Base-by-base conservation (phyloP, 2,329 filamentous ascomycete species). In the Sporothrix brunneoviolacea region DNA sequence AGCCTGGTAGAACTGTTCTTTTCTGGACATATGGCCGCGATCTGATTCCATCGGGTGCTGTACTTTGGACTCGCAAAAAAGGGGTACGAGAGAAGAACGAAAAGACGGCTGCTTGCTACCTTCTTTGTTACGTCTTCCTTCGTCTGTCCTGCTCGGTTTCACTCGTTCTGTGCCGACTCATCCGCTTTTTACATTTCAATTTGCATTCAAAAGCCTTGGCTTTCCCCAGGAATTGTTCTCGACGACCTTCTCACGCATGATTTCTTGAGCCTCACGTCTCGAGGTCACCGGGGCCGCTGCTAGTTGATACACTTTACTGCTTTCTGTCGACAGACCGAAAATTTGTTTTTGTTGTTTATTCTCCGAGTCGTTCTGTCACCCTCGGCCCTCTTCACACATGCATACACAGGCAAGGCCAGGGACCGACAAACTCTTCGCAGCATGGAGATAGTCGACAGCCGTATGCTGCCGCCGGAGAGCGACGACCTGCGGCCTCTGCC, bases 401-500 rank as follows among this genome's bases (percentile, higher is more conserved):
- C 22, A 28, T 30, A 22, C 9, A 28, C 24, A 4, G 18, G 19
- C 16, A 8, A 28, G 18, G 16, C 21, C n/a, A 28, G 9, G 19
- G 33, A 28, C 43, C 43, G 42, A 24, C 32, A 32, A 46, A 28
- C 5, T 37, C 33, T 32, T 15, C 24, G 16, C 15, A 46, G 18
- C 15, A 42, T 41, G 38, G 28, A 36, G 12, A 16, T 28, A 18
- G 24, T 24, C 49, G 43, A 36, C 28, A 15, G 15, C 7, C 19
- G 10, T 10, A 28, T 47, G 13, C 48, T 55, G 18, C 21, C 52
- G 32, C 44, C 49, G 9, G 54, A 54, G 16, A 60, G 53, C 42
- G 54, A 45, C 42, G 51, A 52, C 30, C 51, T 65, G 42, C 36
- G 15, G 8, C 55, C 57, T n/a, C 55, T 64, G 8, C 57, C 60